Percentiles rank a stretch among this genome's conserved stretches.
These are phyloP conservation scores for Aureobasidium sp. DNA, from an alignment of 2,329 filamentous ascomycete genomes.

Conservation along the genomic window DNA sequence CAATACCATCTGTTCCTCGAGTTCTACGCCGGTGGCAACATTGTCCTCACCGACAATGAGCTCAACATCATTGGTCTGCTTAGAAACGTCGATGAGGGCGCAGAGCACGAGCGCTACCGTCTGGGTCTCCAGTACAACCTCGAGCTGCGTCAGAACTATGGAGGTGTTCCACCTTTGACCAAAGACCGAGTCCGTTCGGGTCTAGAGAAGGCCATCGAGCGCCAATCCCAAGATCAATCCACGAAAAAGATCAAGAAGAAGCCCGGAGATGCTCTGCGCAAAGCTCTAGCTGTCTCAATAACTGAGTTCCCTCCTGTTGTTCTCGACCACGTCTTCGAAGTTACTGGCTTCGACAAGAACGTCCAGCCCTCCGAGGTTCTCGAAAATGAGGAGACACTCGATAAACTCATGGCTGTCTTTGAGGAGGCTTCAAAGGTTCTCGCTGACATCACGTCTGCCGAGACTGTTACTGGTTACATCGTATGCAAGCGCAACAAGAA, in stretches of 20 bases:
- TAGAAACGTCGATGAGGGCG: slow-evolving; percentile 71
- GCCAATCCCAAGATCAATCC: slow-evolving; percentile 41
- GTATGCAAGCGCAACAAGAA: slow-evolving; percentile 49
- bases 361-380: slow-evolving; percentile 64
- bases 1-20: slow-evolving; percentile 82
- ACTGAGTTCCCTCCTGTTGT: slow-evolving; percentile 83
- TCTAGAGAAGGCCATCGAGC: slow-evolving; percentile 59
- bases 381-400: slow-evolving; percentile 56
- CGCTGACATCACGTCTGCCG: slow-evolving; percentile 58
- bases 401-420: slow-evolving; percentile 61
- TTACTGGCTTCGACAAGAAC: slow-evolving; percentile 61
- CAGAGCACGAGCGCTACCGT: slow-evolving; percentile 75
- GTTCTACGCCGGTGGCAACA: slow-evolving; percentile 93
- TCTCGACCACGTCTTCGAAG: slow-evolving; percentile 74
- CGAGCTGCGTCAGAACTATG: slow-evolving; percentile 76
- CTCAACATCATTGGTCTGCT: slow-evolving; percentile 75
- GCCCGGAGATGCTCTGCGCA: slow-evolving; percentile 66
- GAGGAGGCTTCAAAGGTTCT: slow-evolving; percentile 64
- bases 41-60: slow-evolving; percentile 82
- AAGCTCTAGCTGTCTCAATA: slow-evolving; percentile 74
- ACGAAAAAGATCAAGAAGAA: slow-evolving; percentile 64
- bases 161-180: slow-evolving; percentile 67
- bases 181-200: slow-evolving; percentile 63
- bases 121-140: slow-evolving; percentile 73
- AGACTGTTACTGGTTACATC: slow-evolving; percentile 74